Evolutionary conservation across 495 filamentous ascomycete genomes (phyloP).

Genomic region (Penicillium lagena): DNA sequence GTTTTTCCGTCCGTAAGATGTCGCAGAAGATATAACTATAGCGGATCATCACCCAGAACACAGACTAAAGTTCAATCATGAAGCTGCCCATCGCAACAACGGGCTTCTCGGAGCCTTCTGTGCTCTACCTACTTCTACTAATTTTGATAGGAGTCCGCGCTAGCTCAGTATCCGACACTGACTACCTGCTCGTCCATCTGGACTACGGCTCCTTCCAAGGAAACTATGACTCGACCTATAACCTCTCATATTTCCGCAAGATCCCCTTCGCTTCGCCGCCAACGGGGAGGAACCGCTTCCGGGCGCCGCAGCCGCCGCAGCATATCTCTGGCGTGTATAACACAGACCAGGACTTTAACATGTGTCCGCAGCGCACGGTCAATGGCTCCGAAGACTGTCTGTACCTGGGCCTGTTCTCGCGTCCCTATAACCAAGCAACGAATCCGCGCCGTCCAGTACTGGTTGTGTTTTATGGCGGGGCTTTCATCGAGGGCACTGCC

Average conservation of each 20-base stretch:
- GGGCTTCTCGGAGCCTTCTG: no score
- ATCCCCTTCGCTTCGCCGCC: constrained; percentile 56
- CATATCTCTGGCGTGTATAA: constrained; percentile 45
- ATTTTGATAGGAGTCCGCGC: background rate
- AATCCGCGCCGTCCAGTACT: constrained; percentile 46
- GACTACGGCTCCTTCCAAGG: constrained; percentile 56
- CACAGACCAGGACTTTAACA: constrained; percentile 49
- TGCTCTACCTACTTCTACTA: no score
- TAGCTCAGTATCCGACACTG: constrained; percentile 8
- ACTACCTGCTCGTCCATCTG: constrained; percentile 26
- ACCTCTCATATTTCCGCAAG: constrained; percentile 48
- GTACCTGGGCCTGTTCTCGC: constrained; percentile 52
- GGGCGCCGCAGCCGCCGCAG: constrained; percentile 46
- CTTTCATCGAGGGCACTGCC: constrained; percentile 52
- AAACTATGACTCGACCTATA: constrained; percentile 43
- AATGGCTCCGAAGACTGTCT: constrained; percentile 60
- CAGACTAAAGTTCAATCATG: no score
- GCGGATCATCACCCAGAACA: no score
- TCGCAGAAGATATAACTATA: no score
- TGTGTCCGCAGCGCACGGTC: constrained; percentile 50
- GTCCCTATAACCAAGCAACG: constrained; percentile 39
- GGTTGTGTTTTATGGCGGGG: constrained; percentile 56
- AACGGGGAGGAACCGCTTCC: constrained; percentile 48
- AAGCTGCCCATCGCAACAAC: no score
- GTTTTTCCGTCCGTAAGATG: no score